Conservation (phyloP, 2,329 filamentous ascomycete genomes). For the Fusarium sarcochroum region DNA sequence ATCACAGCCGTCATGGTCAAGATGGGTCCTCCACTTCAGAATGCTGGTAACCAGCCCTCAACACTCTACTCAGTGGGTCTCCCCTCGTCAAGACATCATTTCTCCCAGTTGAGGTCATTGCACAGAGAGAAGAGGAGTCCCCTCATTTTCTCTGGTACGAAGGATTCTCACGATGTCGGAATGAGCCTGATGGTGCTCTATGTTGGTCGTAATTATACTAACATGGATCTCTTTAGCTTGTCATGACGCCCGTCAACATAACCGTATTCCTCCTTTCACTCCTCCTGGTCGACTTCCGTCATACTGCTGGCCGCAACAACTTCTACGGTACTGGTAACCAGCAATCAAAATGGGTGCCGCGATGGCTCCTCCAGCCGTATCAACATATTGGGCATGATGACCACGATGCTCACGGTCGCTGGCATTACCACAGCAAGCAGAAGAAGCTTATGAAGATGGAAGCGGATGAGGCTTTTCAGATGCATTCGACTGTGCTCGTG, state of each 20-base stretch:
- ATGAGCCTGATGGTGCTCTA: neutral
- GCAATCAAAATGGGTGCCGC: constrained; percentile 34
- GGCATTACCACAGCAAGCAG: constrained; percentile 70
- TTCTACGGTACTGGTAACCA: constrained; percentile 53
- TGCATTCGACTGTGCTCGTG: constrained; percentile 68
- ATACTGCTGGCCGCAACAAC: constrained; percentile 65
- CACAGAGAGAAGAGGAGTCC: neutral
- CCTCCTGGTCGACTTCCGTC: constrained; percentile 70
- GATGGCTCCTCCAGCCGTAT: constrained; percentile 56
- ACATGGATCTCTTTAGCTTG: constrained; percentile 51
- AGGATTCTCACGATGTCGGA: constrained; percentile 4
- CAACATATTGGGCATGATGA: constrained; percentile 47
- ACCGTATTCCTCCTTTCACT: constrained; percentile 76
- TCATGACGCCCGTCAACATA: constrained; percentile 75
- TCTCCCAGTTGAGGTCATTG: constrained; percentile 1
- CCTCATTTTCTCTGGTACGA: neutral
- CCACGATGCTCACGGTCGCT: constrained; percentile 48
- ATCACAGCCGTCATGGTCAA: constrained; percentile 33
- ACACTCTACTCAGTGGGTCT: constrained; percentile 48
- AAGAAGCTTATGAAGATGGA: constrained; percentile 74
- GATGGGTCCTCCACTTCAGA: constrained; percentile 17
- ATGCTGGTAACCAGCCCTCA: constrained; percentile 36
- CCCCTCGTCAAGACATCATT: neutral
- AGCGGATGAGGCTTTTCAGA: constrained; percentile 73
- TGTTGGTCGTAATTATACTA: constrained; percentile 6